A percentile compares a stretch with the other conserved stretches of the same genome.
Conservation (phyloP, 352 stramenopile species). For the Globisporangium viniferum region DNA sequence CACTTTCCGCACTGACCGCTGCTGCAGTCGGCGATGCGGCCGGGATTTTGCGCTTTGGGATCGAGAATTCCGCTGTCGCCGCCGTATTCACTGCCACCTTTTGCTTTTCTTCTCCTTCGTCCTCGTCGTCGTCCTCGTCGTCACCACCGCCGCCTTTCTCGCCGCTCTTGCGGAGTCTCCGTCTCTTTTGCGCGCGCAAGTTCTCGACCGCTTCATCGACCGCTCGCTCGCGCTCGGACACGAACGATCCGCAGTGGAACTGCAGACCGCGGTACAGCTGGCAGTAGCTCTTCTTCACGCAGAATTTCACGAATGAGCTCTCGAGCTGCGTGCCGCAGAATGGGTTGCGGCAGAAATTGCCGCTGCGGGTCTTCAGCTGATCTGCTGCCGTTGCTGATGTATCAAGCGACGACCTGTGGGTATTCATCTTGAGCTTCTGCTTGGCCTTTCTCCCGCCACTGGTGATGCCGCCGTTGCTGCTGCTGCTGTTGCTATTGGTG, state of each 20-base stretch:
- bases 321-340: constrained; percentile 43
- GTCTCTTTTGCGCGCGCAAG: constrained; percentile 12
- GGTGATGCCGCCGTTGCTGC: background rate
- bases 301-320: constrained; percentile 45
- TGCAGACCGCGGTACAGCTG: constrained; percentile 50
- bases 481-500: background rate
- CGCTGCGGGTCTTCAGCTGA: background rate
- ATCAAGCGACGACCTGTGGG: background rate
- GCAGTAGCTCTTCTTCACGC: constrained; percentile 44
- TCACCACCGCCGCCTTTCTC: constrained; percentile 21
- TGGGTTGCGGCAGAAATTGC: constrained; percentile 40
- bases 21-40: background rate
- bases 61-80: constrained; percentile 22
- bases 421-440: constrained; percentile 7
- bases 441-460: background rate
- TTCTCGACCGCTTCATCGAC: constrained; percentile 13
- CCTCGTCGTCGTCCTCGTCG: constrained; percentile 1
- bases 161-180: constrained; percentile 12
- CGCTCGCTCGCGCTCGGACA: constrained; percentile 19
- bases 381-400: background rate
- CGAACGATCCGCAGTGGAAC: constrained; percentile 40
- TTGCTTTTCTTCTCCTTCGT: constrained; percentile 10
- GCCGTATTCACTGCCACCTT: constrained; percentile 12
- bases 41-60: constrained; percentile 29
- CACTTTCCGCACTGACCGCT: background rate